These are phyloP conservation scores for Boletellus ananas DNA, from an alignment of 768 basidiomycete species.

Conservation along the genomic window DNA sequence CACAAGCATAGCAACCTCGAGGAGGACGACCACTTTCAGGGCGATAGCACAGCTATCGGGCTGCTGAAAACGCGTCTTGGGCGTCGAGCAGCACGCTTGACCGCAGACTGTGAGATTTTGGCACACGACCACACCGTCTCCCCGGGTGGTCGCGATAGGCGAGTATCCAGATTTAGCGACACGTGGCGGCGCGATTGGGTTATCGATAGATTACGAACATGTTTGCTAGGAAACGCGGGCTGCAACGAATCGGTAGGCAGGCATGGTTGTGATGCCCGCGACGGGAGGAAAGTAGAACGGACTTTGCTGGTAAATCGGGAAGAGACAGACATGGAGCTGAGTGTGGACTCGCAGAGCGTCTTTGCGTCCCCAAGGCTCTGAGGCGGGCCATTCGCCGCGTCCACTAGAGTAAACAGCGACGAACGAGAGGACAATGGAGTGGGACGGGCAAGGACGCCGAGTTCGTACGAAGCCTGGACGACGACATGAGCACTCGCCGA, in stretches of 20 bases:
- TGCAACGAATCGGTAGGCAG: conserved; percentile 8
- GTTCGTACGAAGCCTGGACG: conserved; percentile 20
- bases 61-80: conserved; percentile 23
- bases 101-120: conserved; percentile 26
- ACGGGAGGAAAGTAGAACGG: conserved; percentile 2
- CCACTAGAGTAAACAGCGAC: conserved; percentile 26
- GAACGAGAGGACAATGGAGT: conserved; percentile 15
- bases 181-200: conserved; percentile 9
- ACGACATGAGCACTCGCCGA: not conserved
- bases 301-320: conserved; percentile 16
- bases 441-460: conserved; percentile 14
- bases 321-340: conserved; percentile 20
- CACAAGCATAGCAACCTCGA: conserved; percentile 2
- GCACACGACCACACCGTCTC: conserved; percentile 29
- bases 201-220: conserved; percentile 5
- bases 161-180: conserved; percentile 6
- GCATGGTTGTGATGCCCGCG: conserved; percentile 3
- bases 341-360: conserved; percentile 14
- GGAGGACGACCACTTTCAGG: conserved; percentile 3
- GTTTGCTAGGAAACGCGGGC: conserved; percentile 3
- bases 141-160: conserved; percentile 4
- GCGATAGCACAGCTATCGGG: conserved; percentile 12
- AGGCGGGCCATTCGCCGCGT: not conserved
- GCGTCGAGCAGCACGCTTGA: conserved; percentile 26
- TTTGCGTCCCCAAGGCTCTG: conserved; percentile 14